Percentiles rank a stretch among this genome's conserved stretches.
phyloP scores from a whole-genome alignment of 495 filamentous ascomycete genomes.

The Penicillium lagena region DNA sequence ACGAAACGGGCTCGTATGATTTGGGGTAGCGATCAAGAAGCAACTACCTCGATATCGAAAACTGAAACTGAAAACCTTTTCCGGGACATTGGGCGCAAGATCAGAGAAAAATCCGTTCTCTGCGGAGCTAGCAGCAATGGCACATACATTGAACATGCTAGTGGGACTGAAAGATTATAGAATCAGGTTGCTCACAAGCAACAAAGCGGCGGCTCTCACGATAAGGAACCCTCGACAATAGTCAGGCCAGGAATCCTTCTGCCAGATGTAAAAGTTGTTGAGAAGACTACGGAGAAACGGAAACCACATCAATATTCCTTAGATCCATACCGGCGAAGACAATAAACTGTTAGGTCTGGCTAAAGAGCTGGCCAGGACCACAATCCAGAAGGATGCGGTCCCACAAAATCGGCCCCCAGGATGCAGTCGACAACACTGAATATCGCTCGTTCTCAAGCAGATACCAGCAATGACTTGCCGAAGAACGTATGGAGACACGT shows the following conservation, averaged over 20 bases:
- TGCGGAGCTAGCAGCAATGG: slow-evolving; percentile 12
- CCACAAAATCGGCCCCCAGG: slow-evolving; percentile 4
- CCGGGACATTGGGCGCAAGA: slow-evolving; percentile 2
- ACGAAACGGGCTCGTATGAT: slow-evolving; percentile 5
- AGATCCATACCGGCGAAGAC: slow-evolving; percentile 8
- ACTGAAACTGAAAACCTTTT: slow-evolving; percentile 6
- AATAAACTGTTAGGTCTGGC: slow-evolving; percentile 14
- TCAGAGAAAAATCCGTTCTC: slow-evolving; percentile 12
- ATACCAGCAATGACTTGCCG: slow-evolving; percentile 2
- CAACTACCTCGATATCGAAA: slow-evolving; percentile 5
- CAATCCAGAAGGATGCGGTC: slow-evolving; percentile 5
- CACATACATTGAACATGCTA: slow-evolving; percentile 8
- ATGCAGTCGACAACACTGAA: slow-evolving; percentile 4
- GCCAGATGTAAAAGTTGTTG: slow-evolving; percentile 15
- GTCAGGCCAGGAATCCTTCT: slow-evolving; percentile 12
- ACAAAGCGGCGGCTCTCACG: slow-evolving; percentile 15
- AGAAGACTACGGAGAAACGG: slow-evolving; percentile 12
- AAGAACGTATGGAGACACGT: slow-evolving; percentile 14
- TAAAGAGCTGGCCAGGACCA: slow-evolving; percentile 16
- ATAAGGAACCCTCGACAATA: slow-evolving; percentile 14
- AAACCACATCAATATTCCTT: slow-evolving; percentile 9
- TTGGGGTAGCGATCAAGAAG: neutral
- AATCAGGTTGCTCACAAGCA: slow-evolving; percentile 13
- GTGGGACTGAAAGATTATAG: slow-evolving; percentile 5
- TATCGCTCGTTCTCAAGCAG: slow-evolving; percentile 3